phyloP scores from a whole-genome alignment of 23 red algal genomes.

The Gracilaria gracilis region DNA sequence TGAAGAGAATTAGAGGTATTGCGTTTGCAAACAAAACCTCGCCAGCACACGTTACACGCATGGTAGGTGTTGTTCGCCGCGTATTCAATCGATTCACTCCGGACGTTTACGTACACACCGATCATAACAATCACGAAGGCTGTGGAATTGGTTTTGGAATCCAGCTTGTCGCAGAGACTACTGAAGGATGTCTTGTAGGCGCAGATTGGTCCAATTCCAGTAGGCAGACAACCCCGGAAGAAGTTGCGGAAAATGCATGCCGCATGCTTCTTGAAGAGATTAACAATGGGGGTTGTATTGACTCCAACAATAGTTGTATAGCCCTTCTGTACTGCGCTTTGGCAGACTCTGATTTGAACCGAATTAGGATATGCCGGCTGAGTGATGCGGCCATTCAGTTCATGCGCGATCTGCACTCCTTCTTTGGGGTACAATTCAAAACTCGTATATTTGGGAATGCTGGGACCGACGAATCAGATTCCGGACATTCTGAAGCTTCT shows the following conservation, averaged over 20 bases:
- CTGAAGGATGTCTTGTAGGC: conserved; percentile 75
- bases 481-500: neutral
- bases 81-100: conserved; percentile 67
- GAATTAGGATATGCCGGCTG: conserved; percentile 69
- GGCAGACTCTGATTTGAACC: conserved; percentile 74
- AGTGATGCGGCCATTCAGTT: conserved; percentile 65
- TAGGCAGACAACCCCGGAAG: conserved; percentile 24
- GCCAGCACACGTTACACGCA: conserved; percentile 53
- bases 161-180: conserved; percentile 77
- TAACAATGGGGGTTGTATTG: conserved; percentile 72
- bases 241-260: conserved; percentile 49
- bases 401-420: conserved; percentile 77
- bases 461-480: conserved; percentile 15
- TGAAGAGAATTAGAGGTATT: conserved; percentile 86
- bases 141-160: conserved; percentile 75
- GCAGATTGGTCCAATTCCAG: conserved; percentile 66
- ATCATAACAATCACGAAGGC: conserved; percentile 47
- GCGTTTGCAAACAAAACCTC: conserved; percentile 71
- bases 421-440: conserved; percentile 87
- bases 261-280: conserved; percentile 79
- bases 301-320: conserved; percentile 54
- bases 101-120: conserved; percentile 88
- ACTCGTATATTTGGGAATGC: conserved; percentile 38
- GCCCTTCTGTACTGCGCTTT: conserved; percentile 74
- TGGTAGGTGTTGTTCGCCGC: conserved; percentile 71